Conservation (phyloP, 2,329 filamentous ascomycete genomes). For the Colletotrichum sp. region DNA sequence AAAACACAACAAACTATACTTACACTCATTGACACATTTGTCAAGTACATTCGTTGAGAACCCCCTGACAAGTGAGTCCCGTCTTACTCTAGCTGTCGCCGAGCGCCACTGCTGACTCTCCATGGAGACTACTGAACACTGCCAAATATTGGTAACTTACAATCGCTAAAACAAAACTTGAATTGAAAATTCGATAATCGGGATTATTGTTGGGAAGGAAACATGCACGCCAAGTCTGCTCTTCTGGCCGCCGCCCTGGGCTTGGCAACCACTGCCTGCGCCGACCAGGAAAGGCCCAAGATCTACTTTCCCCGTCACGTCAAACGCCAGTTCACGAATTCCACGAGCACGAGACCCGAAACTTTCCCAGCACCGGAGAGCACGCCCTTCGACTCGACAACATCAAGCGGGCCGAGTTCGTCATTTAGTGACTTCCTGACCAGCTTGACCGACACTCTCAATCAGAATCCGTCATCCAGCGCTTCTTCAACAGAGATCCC, state of each 20-base stretch:
- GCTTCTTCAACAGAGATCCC: background rate
- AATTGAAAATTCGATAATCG: background rate
- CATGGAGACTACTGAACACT: background rate
- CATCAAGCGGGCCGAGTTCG: background rate
- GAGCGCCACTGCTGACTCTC: slow-evolving; percentile 1
- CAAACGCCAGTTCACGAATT: slow-evolving; percentile 55
- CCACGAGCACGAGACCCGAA: slow-evolving; percentile 38
- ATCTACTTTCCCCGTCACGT: slow-evolving; percentile 65
- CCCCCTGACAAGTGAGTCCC: slow-evolving; percentile 44
- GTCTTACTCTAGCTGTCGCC: slow-evolving; percentile 13
- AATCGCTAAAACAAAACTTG: slow-evolving; percentile 16
- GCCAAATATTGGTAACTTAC: slow-evolving; percentile 7
- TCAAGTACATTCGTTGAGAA: slow-evolving; percentile 66
- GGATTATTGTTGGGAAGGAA: slow-evolving; percentile 23
- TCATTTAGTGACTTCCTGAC: slow-evolving; percentile 19
- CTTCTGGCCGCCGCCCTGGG: slow-evolving; percentile 55
- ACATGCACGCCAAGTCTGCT: slow-evolving; percentile 55
- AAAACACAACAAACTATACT: slow-evolving; percentile 23
- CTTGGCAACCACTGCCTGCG: slow-evolving; percentile 49
- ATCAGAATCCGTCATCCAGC: slow-evolving; percentile 5
- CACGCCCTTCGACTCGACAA: slow-evolving; percentile 21
- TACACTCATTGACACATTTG: slow-evolving; percentile 59
- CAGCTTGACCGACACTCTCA: slow-evolving; percentile 20
- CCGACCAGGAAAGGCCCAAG: slow-evolving; percentile 50
- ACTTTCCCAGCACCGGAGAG: slow-evolving; percentile 28